Base-by-base conservation (phyloP, 768 basidiomycete genomes). In the Lenzites betulinus region DNA sequence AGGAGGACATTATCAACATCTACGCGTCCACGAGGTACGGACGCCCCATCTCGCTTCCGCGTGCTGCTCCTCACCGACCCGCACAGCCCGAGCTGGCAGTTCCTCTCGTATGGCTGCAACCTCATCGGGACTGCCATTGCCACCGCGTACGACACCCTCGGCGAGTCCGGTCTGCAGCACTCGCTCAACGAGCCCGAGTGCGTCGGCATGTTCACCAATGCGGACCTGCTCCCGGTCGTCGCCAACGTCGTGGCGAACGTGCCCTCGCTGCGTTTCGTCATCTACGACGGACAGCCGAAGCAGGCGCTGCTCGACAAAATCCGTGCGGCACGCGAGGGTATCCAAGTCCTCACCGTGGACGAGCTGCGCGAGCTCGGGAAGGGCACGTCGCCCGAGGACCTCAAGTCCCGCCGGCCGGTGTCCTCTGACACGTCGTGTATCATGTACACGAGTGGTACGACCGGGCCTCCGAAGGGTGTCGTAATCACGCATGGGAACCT, bases 131-230 rank as follows among this genome's bases (percentile, higher is more conserved):
- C 87, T 2, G 81, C 88, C 9, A 92, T 97, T 66, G 95, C 93
- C 1, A 98, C 97, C 2, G 95, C 95, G 0, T 98, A 99, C 75
- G 96, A 97, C 70, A 96, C 93, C 2, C 88, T 98, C 23, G 96
- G 97, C 54, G 89, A 91, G 70, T 78, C 83, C 0, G 94, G 96
- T 51, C 85, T 99, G 20, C 77, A 87, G 0, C 95, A 98, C 73
- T 94, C 96, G 0, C 84, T 98, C 60, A 90, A 93, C 72, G 89
- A 92, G 69, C 93, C 95, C 3, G 78, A 88, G 47, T 94, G 90
- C 64, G 80, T 85, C 25, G 90, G 86, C 60, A 79, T 98, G 70
- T 97, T 92, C 77, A 96, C 95, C 66, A 96, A 99, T 67, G 89
- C 91, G 36, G 91, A 94, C 33, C 86, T 99, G 22, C 86, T 99